These are phyloP conservation scores for Trichoderma brevicompactum DNA, from an alignment of 2,329 filamentous ascomycete species.

Conservation along the genomic window DNA sequence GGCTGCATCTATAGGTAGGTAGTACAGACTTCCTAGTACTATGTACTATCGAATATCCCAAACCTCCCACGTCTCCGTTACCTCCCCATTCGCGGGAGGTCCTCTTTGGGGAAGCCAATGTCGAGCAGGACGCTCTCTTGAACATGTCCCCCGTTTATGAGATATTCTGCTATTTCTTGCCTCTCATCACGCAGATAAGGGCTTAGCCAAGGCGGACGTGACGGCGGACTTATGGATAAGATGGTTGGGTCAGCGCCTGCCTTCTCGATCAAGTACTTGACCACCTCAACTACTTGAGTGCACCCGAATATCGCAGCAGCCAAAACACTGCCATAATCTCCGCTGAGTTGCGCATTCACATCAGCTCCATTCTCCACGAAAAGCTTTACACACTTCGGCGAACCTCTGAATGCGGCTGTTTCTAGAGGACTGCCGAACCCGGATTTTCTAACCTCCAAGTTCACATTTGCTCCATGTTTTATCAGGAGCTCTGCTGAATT, in stretches of 20 bases:
- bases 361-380: conserved; percentile 3
- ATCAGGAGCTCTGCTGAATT: too few species aligned
- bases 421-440: too few species aligned
- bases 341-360: neutral
- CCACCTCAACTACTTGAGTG: rapidly evolving
- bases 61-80: neutral
- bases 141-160: neutral
- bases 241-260: neutral
- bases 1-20: neutral
- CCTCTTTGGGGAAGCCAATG: neutral
- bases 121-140: neutral
- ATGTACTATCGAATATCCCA: neutral
- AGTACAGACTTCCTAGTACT: neutral
- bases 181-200: too few species aligned
- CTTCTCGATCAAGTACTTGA: conserved; percentile 20
- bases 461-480: too few species aligned
- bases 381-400: neutral
- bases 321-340: neutral
- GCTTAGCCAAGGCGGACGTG: too few species aligned
- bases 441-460: too few species aligned
- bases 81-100: neutral
- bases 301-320: neutral
- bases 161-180: neutral
- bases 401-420: too few species aligned
- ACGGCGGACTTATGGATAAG: neutral